Evolutionary conservation across 805 yeast genomes (phyloP).

Genomic region (Lipomyces yamanashiensis): DNA sequence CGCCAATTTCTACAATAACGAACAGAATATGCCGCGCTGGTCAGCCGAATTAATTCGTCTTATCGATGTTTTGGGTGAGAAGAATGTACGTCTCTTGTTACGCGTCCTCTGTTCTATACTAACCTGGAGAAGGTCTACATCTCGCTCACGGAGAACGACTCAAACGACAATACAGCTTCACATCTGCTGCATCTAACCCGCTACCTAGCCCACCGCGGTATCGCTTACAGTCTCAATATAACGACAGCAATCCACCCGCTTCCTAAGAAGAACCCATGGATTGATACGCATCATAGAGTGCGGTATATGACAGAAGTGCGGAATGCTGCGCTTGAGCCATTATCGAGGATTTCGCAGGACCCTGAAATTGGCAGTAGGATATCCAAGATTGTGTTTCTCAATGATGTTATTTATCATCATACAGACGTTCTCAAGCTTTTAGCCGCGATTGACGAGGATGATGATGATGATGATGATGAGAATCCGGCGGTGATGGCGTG

Average conservation of each 20-base stretch:
- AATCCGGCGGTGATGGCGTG: slow-evolving; percentile 28
- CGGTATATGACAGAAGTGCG: slow-evolving; percentile 31
- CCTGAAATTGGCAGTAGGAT: slow-evolving; percentile 20
- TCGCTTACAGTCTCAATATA: slow-evolving; percentile 21
- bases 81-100: slow-evolving; percentile 17
- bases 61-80: slow-evolving; percentile 25
- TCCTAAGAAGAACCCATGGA: slow-evolving; percentile 30
- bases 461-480: not conserved
- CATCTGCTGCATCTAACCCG: slow-evolving; percentile 21
- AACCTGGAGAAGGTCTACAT: slow-evolving; percentile 18
- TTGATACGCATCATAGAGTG: slow-evolving; percentile 22
- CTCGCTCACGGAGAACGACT: slow-evolving; percentile 32
- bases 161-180: slow-evolving; percentile 28
- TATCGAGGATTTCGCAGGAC: slow-evolving; percentile 2
- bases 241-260: slow-evolving; percentile 25
- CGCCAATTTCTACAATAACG: slow-evolving; percentile 31
- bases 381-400: slow-evolving; percentile 19
- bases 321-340: slow-evolving; percentile 28
- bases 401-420: slow-evolving; percentile 28
- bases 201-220: slow-evolving; percentile 17
- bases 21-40: slow-evolving; percentile 24
- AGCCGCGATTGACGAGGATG: not conserved
- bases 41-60: slow-evolving; percentile 17
- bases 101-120: not conserved
- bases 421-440: slow-evolving; percentile 26